A percentile compares a stretch with the other conserved stretches of the same genome.
phyloP scores from a whole-genome alignment of 352 stramenopile species.

The Globisporangium cylindrosporum region DNA sequence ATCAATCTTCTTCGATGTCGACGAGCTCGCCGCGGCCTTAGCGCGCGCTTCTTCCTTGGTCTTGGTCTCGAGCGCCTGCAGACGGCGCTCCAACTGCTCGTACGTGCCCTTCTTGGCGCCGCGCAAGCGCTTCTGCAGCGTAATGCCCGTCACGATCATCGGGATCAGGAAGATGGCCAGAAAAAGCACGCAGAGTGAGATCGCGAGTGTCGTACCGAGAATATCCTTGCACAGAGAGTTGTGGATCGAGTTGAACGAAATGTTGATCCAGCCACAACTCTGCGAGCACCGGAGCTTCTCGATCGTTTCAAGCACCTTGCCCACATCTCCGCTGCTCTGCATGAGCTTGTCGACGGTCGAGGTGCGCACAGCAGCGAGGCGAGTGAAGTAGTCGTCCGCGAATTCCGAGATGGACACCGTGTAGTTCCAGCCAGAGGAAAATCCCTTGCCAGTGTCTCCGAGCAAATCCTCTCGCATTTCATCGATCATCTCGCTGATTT shows the following conservation, averaged over 20 bases:
- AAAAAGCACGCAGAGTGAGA: constrained; percentile 77
- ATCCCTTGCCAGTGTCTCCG: constrained; percentile 57
- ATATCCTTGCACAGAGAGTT: constrained; percentile 70
- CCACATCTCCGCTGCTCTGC: constrained; percentile 42
- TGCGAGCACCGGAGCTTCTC: constrained; percentile 68
- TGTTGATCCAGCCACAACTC: constrained; percentile 79
- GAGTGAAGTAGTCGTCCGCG: constrained; percentile 51
- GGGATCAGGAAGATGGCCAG: constrained; percentile 72
- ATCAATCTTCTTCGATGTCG: constrained; percentile 29
- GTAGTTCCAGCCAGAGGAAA: constrained; percentile 63
- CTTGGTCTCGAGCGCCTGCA: constrained; percentile 64
- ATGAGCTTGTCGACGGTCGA: constrained; percentile 40
- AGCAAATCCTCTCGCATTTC: constrained; percentile 75
- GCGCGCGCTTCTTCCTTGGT: constrained; percentile 38
- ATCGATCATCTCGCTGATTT: constrained; percentile 55
- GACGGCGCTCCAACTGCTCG: constrained; percentile 66
- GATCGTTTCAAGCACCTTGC: constrained; percentile 49
- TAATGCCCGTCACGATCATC: constrained; percentile 65
- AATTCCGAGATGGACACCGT: constrained; percentile 64
- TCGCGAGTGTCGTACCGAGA: constrained; percentile 71
- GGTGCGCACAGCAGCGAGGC: constrained; percentile 39
- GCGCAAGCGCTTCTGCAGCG: constrained; percentile 77
- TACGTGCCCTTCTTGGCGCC: constrained; percentile 77
- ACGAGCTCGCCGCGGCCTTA: constrained; percentile 18
- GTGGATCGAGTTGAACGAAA: constrained; percentile 79